These are phyloP conservation scores for Flammula alnicola DNA, from an alignment of 1,284 basidiomycete genomes.

Conservation along the genomic window DNA sequence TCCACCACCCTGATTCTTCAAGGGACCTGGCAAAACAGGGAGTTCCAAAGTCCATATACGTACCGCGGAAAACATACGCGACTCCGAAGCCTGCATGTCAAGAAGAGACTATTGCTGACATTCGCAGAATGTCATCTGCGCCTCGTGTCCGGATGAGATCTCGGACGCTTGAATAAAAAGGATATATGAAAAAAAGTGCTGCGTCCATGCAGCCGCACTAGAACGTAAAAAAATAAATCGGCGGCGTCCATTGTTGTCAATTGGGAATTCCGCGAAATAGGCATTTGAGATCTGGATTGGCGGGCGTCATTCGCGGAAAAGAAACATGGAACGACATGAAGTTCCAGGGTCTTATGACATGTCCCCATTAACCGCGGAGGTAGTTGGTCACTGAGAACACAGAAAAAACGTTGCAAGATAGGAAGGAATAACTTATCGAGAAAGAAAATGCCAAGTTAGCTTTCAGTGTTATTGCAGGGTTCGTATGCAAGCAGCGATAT, in stretches of 20 bases:
- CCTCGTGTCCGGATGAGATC: background rate
- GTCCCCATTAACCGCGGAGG: background rate
- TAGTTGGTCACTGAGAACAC: background rate
- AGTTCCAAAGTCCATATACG: slow-evolving; percentile 2
- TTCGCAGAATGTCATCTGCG: too few species aligned
- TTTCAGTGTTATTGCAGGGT: background rate
- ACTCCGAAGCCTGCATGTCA: too few species aligned
- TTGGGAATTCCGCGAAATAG: slow-evolving; percentile 10
- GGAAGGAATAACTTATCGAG: background rate
- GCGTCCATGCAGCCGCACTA: background rate
- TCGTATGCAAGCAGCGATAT: background rate
- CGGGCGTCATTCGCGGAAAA: slow-evolving; percentile 7
- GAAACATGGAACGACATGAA: slow-evolving; percentile 1
- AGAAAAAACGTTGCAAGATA: background rate
- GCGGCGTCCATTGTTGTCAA: background rate
- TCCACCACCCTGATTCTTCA: background rate
- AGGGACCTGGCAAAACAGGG: background rate
- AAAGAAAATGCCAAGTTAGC: background rate
- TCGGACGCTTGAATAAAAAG: slow-evolving; percentile 1
- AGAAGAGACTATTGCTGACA: too few species aligned
- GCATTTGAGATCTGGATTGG: background rate
- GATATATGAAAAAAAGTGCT: background rate
- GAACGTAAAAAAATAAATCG: slow-evolving; percentile 6
- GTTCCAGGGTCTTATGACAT: background rate
- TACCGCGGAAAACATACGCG: slow-evolving; percentile 4